These are phyloP conservation scores for Terfezia claveryi DNA, from an alignment of 495 filamentous ascomycete genomes.

Conservation along the genomic window DNA sequence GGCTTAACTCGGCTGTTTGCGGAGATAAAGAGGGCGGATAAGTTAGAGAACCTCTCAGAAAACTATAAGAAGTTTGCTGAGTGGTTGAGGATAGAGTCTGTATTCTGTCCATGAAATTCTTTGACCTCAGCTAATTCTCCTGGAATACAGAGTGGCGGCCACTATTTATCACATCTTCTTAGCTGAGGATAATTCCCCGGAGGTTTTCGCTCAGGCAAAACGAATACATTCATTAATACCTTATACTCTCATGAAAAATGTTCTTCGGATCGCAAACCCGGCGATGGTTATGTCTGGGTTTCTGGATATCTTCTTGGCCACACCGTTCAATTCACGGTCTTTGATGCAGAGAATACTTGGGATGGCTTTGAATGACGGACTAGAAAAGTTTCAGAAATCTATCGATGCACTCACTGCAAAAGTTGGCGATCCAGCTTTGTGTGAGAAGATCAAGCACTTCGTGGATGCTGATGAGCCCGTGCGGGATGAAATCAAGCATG, in stretches of 20 bases:
- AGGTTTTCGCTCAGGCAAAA: slow-evolving; percentile 83
- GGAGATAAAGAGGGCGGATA: slow-evolving; percentile 73
- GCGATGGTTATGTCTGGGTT: slow-evolving; percentile 86
- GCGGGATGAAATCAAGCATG: slow-evolving; percentile 50
- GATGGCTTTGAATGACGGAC: slow-evolving; percentile 76
- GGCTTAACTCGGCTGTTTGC: slow-evolving; percentile 81
- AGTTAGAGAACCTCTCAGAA: slow-evolving; percentile 64
- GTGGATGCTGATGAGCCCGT: slow-evolving; percentile 46
- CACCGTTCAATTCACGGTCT: slow-evolving; percentile 75
- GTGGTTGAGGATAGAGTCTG: slow-evolving; percentile 73
- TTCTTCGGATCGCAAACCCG: slow-evolving; percentile 87
- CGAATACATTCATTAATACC: slow-evolving; percentile 83
- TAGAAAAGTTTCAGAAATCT: slow-evolving; percentile 56
- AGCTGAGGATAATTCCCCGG: slow-evolving; percentile 91
- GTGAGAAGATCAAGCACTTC: slow-evolving; percentile 60
- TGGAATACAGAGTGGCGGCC: slow-evolving; percentile 42
- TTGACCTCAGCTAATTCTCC: slow-evolving; percentile 1
- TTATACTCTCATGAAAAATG: slow-evolving; percentile 82
- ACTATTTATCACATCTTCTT: slow-evolving; percentile 95
- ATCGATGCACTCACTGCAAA: slow-evolving; percentile 55
- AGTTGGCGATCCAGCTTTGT: slow-evolving; percentile 58
- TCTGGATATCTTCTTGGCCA: slow-evolving; percentile 83
- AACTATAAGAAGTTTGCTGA: slow-evolving; percentile 98
- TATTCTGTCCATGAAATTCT: slow-evolving; percentile 15
- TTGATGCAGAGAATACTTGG: slow-evolving; percentile 84